Evolutionary conservation across 257 asterid genomes (phyloP), one percentile per base, ranked within the genome.

Genomic region (Mitragyna speciosa): DNA sequence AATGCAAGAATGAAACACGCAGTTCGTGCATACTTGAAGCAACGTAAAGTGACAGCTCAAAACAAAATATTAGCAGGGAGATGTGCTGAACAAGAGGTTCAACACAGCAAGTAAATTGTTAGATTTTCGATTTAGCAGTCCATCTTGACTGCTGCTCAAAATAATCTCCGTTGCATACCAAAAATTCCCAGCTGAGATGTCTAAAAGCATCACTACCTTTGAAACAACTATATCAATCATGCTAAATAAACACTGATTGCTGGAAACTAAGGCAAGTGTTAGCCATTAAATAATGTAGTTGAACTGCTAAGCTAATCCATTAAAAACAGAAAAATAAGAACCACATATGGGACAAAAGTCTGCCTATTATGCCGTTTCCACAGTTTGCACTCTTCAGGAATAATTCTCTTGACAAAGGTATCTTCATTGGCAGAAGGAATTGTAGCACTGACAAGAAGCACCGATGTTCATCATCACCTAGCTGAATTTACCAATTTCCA

Each of bases 401-500:
- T 8, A 20, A 20, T 70, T 59, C 30, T 47, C 31, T 58, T 61
- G 58, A 59, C 54, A 61, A 15, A n/a, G 41, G 1, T 24, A 12
- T 75, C 70, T 75, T 58, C 70, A 36, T 4, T 20, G 36, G 49
- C 16, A 36, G 78, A 47, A 58, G 70, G 47, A 56, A 54, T 15
- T 5, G 24, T 9, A 12, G 20, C 33, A 74, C 68, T 11, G 26
- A 58, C 69, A 59, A 59, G 39, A 41, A 26, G 30, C 49, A 47
- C 51, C n/a, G 2, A 11, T 75, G 73, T 52, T 70, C 24, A 65
- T 36, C 19, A 85, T 91, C 88, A 16, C 6, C 78, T 76, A 93
- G 89, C 87, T 95, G 82, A 93, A 93, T 87, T 95, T 95, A 43
- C 99, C 98, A 73, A 91, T 77, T 80, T 91, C 99, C 95, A 92